Evolutionary conservation across 2,329 filamentous ascomycete genomes (phyloP).

Genomic region (Zasmidium citrigriseum): DNA sequence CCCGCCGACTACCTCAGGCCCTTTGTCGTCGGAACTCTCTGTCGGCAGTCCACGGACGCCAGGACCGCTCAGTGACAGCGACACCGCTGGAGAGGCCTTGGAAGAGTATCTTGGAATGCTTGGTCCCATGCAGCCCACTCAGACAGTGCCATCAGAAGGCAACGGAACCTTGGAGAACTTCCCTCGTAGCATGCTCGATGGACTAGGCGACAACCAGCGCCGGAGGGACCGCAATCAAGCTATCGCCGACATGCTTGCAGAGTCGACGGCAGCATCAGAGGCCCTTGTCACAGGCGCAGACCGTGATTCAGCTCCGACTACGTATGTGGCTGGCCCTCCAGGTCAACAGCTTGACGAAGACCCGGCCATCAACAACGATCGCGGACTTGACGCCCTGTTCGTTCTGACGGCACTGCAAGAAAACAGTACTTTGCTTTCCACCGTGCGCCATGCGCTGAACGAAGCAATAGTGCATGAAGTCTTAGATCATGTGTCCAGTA

Average conservation of each 20-base stretch:
- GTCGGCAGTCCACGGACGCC: no score
- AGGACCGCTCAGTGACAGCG: no score
- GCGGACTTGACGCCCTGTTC: conserved; percentile 21
- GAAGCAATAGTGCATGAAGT: not conserved
- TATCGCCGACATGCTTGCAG: not conserved
- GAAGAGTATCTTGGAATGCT: no score
- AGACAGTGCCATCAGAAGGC: no score
- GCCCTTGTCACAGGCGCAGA: not conserved
- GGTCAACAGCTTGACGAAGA: conserved; percentile 20
- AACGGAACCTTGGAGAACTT: not conserved
- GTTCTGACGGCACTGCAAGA: conserved; percentile 14
- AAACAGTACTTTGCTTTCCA: conserved; percentile 7
- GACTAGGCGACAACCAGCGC: not conserved
- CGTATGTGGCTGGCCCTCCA: conserved; percentile 11
- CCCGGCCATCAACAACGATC: conserved; percentile 20
- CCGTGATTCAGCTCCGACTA: not conserved
- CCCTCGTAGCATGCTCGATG: conserved; percentile 2
- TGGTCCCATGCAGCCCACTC: not conserved
- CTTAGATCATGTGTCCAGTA: conserved; percentile 7
- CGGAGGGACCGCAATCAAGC: not conserved
- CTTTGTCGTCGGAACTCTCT: no score
- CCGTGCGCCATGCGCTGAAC: not conserved
- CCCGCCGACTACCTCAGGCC: no score
- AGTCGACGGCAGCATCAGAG: not conserved
- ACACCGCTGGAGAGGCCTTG: no score